phyloP scores from a whole-genome alignment of 768 basidiomycete genomes.

The Tylopilus vinaceipallidus region DNA sequence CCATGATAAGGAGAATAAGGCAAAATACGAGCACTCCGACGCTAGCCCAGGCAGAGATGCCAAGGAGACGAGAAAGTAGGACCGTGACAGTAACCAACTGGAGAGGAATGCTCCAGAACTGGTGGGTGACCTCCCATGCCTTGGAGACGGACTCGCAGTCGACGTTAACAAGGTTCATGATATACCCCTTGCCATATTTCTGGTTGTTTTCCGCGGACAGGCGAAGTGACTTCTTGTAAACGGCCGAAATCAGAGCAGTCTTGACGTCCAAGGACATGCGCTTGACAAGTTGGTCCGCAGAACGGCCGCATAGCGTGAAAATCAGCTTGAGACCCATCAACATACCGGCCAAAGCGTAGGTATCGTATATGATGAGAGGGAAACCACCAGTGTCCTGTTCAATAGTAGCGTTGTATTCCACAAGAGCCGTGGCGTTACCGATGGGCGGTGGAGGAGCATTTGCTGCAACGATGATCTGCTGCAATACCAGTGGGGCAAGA shows the following conservation, averaged over 20 bases:
- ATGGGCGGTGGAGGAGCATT: conserved; percentile 19
- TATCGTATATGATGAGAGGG: conserved; percentile 25
- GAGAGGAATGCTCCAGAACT: conserved; percentile 28
- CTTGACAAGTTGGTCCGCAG: conserved; percentile 29
- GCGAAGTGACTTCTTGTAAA: conserved; percentile 31
- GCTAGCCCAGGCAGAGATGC: conserved; percentile 30
- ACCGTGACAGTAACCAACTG: conserved; percentile 23
- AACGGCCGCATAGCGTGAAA: conserved; percentile 27
- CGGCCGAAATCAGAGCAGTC: conserved; percentile 28
- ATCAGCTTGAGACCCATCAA: conserved; percentile 26
- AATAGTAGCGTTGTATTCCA: conserved; percentile 20
- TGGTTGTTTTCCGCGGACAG: conserved; percentile 27
- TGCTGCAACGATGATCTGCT: conserved; percentile 27
- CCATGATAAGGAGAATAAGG: conserved; percentile 28
- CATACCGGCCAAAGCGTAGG: conserved; percentile 23
- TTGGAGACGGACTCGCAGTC: conserved; percentile 31
- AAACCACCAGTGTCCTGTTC: conserved; percentile 28
- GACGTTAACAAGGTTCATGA: conserved; percentile 32
- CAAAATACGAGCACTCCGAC: conserved; percentile 25
- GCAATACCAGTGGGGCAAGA: conserved; percentile 25
- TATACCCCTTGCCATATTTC: conserved; percentile 26
- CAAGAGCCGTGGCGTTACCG: conserved; percentile 21
- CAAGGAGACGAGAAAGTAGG: conserved; percentile 26
- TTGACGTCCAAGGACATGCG: conserved; percentile 31
- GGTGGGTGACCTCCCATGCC: conserved; percentile 28